Evolutionary conservation across 2,329 filamentous ascomycete genomes (phyloP).

Genomic region (Ophiostoma sp.): DNA sequence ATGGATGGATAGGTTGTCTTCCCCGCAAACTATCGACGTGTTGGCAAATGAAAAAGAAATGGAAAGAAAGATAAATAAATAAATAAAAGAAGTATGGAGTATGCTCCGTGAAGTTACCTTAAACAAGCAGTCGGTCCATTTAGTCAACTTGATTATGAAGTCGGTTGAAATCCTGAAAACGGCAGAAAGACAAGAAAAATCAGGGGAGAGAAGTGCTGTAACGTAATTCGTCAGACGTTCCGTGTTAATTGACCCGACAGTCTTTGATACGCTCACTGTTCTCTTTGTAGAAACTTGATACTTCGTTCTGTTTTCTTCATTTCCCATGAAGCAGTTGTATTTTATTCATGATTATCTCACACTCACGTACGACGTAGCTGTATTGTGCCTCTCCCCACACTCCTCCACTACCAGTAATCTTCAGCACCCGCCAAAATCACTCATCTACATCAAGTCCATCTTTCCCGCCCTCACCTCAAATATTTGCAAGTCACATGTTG

Average conservation of each 20-base stretch:
- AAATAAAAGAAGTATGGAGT: no score
- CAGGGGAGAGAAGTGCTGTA: background rate
- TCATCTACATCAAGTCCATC: constrained; percentile 17
- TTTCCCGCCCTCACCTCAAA: background rate
- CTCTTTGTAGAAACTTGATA: no score
- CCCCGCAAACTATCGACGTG: background rate
- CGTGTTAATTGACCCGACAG: background rate
- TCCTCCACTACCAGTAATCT: background rate
- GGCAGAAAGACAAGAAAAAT: background rate
- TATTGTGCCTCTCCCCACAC: background rate
- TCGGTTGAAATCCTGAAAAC: background rate
- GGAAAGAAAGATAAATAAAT: background rate
- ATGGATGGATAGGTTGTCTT: background rate
- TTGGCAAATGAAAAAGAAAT: no score
- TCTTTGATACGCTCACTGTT: background rate
- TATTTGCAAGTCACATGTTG: constrained; percentile 19
- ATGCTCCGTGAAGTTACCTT: no score
- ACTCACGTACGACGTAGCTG: background rate
- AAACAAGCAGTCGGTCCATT: no score
- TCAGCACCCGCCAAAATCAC: background rate
- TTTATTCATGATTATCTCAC: background rate
- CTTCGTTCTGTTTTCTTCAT: background rate
- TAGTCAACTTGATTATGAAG: no score
- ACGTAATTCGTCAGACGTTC: background rate
- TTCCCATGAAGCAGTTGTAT: no score